Conservation (phyloP, 345 rosid species). For the Salix viminalis region DNA sequence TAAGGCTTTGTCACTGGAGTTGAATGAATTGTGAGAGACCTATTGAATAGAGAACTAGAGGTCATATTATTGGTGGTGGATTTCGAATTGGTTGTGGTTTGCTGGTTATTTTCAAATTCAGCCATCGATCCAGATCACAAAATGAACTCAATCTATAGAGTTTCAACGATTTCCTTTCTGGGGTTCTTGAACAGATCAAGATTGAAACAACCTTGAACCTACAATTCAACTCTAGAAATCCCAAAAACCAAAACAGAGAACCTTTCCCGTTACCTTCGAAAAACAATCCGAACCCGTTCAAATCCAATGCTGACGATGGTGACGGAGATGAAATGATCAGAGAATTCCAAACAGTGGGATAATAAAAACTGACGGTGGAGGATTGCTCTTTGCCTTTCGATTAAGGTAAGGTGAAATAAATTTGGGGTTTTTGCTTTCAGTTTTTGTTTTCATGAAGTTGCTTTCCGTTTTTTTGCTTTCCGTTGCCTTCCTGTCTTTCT, state of each 20-base stretch:
- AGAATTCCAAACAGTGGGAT: not conserved
- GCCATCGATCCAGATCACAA: slow-evolving; percentile 39
- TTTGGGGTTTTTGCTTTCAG: not conserved
- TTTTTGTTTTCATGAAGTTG: not conserved
- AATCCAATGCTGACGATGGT: not conserved
- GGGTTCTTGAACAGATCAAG: not conserved
- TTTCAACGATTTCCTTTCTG: not conserved
- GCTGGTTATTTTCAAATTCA: slow-evolving; percentile 37
- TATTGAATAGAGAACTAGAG: slow-evolving; percentile 32
- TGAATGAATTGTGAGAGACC: slow-evolving; percentile 50
- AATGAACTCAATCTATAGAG: not conserved
- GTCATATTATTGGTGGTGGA: slow-evolving; percentile 9
- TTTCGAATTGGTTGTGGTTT: slow-evolving; percentile 28
- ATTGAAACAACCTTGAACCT: slow-evolving; percentile 1
- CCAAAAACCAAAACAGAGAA: not conserved
- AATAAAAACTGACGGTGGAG: not conserved
- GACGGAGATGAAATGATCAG: not conserved
- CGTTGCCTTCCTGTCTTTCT: not conserved
- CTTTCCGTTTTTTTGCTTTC: not conserved
- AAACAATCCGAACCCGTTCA: not conserved
- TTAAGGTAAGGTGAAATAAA: not conserved
- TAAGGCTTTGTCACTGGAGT: slow-evolving; percentile 29
- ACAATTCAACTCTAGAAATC: not conserved
- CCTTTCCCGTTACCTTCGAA: not conserved
- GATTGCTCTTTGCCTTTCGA: not conserved